Conservation (phyloP, 2,329 filamentous ascomycete genomes). For the Elsinoe australis region DNA sequence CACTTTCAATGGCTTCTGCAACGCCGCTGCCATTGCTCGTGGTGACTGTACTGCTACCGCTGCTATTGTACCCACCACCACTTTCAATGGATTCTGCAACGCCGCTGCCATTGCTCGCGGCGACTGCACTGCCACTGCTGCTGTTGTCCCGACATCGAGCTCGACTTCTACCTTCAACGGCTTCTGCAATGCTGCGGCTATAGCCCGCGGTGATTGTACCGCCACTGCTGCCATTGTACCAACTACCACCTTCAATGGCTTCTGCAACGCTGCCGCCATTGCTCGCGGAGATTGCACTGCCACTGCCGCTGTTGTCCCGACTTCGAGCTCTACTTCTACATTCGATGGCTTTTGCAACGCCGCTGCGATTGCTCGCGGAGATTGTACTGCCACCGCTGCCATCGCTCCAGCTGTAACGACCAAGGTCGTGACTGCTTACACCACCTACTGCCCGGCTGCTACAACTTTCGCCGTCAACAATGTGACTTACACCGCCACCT, state of each 20-base stretch:
- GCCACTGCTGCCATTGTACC: constrained; percentile 9
- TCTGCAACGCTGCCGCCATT: constrained; percentile 15
- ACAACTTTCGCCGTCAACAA: constrained; percentile 17
- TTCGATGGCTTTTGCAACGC: too few relatives aligned
- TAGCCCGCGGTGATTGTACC: constrained; percentile 16
- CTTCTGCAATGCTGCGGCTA: constrained; percentile 15
- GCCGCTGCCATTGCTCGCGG: constrained; percentile 16
- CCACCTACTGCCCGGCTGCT: constrained; percentile 15
- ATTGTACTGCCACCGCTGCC: constrained; percentile 29
- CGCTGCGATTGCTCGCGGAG: constrained; percentile 27
- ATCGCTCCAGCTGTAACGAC: constrained; percentile 15
- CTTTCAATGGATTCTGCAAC: constrained; percentile 12
- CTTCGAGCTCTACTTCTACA: too few relatives aligned
- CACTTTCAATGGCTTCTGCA: background rate
- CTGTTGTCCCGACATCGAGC: constrained; percentile 2
- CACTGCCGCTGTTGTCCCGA: constrained; percentile 22
- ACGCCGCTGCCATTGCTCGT: constrained; percentile 3
- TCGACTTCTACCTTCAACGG: constrained; percentile 6
- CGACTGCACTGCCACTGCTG: constrained; percentile 4
- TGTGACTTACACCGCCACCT: constrained; percentile 17
- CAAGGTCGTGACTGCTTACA: constrained; percentile 15
- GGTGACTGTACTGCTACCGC: constrained; percentile 5
- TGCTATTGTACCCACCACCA: constrained; percentile 1
- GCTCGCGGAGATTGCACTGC: constrained; percentile 17
- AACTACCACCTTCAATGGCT: constrained; percentile 5